Evolutionary conservation across 208 protist genomes (phyloP).

Genomic region (Porcisia hertigi): DNA sequence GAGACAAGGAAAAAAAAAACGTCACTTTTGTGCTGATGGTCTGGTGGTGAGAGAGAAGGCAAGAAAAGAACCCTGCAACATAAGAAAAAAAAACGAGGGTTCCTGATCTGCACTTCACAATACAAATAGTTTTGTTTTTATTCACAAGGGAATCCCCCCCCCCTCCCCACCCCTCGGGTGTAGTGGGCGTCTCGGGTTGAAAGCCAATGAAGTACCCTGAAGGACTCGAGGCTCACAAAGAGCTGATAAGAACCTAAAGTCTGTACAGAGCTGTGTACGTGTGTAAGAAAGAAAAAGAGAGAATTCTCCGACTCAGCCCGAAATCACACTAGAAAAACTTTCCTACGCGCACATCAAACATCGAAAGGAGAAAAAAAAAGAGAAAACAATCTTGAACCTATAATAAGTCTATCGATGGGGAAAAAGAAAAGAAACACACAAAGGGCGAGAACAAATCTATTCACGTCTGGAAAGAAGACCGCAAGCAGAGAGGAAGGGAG

Average conservation of each 20-base stretch:
- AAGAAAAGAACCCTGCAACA: neutral
- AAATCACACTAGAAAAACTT: no score
- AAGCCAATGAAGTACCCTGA: no score
- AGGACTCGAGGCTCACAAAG: no score
- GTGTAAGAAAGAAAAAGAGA: no score
- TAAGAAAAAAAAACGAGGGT: neutral
- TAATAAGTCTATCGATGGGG: neutral
- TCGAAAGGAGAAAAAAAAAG: neutral
- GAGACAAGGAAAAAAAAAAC: conserved; percentile 13
- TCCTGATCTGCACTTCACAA: neutral
- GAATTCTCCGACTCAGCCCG: no score
- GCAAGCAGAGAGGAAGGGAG: neutral
- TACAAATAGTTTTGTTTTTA: neutral
- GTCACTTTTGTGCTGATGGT: neutral
- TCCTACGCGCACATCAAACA: neutral
- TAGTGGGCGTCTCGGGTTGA: no score
- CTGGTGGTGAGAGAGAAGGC: neutral
- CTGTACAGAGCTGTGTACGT: no score
- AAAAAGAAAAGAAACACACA: neutral
- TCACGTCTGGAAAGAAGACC: neutral
- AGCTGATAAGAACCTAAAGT: no score
- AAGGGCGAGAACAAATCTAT: neutral
- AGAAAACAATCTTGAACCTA: neutral
- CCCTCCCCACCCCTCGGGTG: no score
- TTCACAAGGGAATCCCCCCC: no score